These are phyloP conservation scores for Lyophyllum atratum DNA, from an alignment of 768 basidiomycete species.

Conservation along the genomic window DNA sequence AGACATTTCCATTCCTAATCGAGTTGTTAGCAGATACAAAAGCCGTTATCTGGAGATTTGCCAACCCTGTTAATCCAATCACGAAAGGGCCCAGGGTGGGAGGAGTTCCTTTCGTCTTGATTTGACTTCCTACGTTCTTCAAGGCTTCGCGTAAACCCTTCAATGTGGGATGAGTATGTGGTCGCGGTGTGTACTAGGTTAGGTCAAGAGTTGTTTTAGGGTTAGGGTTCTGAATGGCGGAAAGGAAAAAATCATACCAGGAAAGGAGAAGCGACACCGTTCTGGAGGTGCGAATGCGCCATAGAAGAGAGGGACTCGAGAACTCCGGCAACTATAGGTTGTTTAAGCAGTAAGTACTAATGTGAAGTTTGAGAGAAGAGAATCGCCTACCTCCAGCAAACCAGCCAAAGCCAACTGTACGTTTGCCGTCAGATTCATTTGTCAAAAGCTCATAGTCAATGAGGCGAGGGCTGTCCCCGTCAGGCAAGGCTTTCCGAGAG, in stretches of 20 bases:
- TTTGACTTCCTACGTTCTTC: slow-evolving; percentile 54
- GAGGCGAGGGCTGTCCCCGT: slow-evolving; percentile 44
- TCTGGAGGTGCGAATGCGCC: slow-evolving; percentile 76
- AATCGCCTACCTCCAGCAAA: slow-evolving; percentile 78
- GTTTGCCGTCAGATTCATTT: slow-evolving; percentile 52
- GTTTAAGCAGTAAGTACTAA: slow-evolving; percentile 5
- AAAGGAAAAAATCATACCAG: slow-evolving; percentile 48
- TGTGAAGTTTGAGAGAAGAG: neutral
- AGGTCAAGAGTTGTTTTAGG: slow-evolving; percentile 2
- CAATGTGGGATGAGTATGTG: slow-evolving; percentile 70
- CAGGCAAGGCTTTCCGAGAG: slow-evolving; percentile 1
- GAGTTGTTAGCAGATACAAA: neutral
- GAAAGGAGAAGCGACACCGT: slow-evolving; percentile 82
- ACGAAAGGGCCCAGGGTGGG: slow-evolving; percentile 73
- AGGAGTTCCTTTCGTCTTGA: slow-evolving; percentile 60
- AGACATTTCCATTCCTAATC: slow-evolving; percentile 78
- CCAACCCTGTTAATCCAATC: slow-evolving; percentile 81
- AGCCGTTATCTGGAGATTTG: neutral
- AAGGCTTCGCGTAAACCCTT: slow-evolving; percentile 53
- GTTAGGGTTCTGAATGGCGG: slow-evolving; percentile 5
- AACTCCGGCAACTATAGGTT: slow-evolving; percentile 69
- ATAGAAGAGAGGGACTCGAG: slow-evolving; percentile 80
- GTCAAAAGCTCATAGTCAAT: slow-evolving; percentile 89
- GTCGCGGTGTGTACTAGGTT: slow-evolving; percentile 72
- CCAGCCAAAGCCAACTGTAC: slow-evolving; percentile 91